Evolutionary conservation across 2,329 filamentous ascomycete genomes (phyloP).

Genomic region (Cadophora malorum): DNA sequence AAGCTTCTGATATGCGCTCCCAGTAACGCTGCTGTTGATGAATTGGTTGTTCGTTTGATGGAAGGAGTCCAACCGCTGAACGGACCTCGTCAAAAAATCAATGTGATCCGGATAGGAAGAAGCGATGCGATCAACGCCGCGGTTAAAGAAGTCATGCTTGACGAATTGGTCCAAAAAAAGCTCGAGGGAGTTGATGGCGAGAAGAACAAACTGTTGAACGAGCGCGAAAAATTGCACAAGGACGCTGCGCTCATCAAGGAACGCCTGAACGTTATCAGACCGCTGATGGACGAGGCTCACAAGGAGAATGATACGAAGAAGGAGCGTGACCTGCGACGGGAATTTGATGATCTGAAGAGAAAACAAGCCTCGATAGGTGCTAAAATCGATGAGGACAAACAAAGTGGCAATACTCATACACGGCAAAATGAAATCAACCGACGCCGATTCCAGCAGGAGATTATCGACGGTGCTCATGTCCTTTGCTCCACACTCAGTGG

Average conservation of each 20-base stretch:
- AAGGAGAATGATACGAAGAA: constrained; percentile 56
- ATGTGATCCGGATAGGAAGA: constrained; percentile 87
- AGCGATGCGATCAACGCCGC: constrained; percentile 90
- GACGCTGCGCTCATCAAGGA: constrained; percentile 77
- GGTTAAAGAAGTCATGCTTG: constrained; percentile 90
- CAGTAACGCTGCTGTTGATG: constrained; percentile 97
- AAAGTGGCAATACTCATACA: constrained; percentile 79
- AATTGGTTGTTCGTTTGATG: constrained; percentile 92
- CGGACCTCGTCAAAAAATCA: constrained; percentile 77
- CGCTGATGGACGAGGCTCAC: constrained; percentile 72
- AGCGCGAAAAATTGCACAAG: constrained; percentile 62
- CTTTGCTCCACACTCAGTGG: constrained; percentile 95
- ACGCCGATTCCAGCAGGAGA: constrained; percentile 85
- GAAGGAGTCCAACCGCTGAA: constrained; percentile 79
- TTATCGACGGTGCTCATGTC: constrained; percentile 89
- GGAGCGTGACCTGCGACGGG: constrained; percentile 68
- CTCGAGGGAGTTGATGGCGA: constrained; percentile 68
- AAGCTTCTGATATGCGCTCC: constrained; percentile 97
- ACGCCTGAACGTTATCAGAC: constrained; percentile 73
- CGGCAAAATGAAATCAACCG: constrained; percentile 87
- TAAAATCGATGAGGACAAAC: constrained; percentile 86
- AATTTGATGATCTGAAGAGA: constrained; percentile 79
- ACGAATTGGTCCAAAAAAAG: constrained; percentile 83
- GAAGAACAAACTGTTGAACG: constrained; percentile 58
- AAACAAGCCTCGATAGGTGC: constrained; percentile 78